Percentiles rank a stretch among this genome's conserved stretches.
Conservation (phyloP, 805 yeast genomes). For the Starmera quercuum region DNA sequence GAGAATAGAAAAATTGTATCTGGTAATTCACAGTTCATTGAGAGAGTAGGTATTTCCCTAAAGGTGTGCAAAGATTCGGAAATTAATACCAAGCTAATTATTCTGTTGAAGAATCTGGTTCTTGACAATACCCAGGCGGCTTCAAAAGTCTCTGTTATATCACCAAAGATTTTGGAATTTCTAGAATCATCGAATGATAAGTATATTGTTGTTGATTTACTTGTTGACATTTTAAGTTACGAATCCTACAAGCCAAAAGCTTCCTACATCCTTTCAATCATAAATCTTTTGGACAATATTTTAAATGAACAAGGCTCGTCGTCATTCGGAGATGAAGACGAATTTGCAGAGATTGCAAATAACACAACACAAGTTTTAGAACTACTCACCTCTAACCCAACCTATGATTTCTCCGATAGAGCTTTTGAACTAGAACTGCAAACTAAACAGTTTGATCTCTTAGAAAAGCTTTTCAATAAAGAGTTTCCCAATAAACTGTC, state of each 20-base stretch:
- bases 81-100: not conserved
- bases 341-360: constrained; percentile 11
- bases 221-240: constrained; percentile 9
- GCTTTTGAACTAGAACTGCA: constrained; percentile 7
- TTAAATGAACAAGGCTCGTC: not conserved
- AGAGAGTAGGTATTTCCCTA: not conserved
- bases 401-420: constrained; percentile 8
- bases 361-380: constrained; percentile 13
- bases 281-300: not conserved
- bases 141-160: constrained; percentile 5
- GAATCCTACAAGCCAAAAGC: constrained; percentile 4
- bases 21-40: constrained; percentile 5
- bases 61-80: constrained; percentile 1
- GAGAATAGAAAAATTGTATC: constrained; percentile 9
- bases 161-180: constrained; percentile 8
- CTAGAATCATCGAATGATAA: constrained; percentile 5
- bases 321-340: constrained; percentile 14
- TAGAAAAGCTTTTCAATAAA: constrained; percentile 3
- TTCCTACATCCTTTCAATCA: not conserved
- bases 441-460: constrained; percentile 2
- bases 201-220: constrained; percentile 10
- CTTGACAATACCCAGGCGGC: not conserved
- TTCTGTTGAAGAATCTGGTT: constrained; percentile 1
- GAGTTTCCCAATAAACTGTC: constrained; percentile 14
- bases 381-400: constrained; percentile 10